Base-by-base conservation (phyloP, 2,329 filamentous ascomycete genomes). In the Calonectria montana region DNA sequence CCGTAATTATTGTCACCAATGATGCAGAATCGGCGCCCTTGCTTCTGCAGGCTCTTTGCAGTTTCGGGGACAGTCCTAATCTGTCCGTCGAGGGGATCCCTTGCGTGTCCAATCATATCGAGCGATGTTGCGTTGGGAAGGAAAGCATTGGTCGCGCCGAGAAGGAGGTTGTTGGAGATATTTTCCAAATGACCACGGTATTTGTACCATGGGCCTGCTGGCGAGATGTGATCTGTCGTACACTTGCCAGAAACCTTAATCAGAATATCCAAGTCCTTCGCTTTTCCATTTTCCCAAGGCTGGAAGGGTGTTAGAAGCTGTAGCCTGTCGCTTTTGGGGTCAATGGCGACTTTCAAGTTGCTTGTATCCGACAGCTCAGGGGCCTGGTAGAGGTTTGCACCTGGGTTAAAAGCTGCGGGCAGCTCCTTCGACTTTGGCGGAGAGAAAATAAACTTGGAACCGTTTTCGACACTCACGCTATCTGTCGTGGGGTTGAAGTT, bases 1-100 rank as follows among this genome's bases (percentile, higher is more conserved):
- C 94, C 94, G 86, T 97, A 97, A 86, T 95, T 84, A 37, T 74
- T 73, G 21, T 84, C 82, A 1, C 79, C 82, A 21, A 84, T 75
- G 41, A 83, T 81, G 55, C 78, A 81, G 78, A 80, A 84, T 3
- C 74, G 69, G 2, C 76, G 65, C 7, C 78, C 74, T 3, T 47
- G 64, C 10, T 64, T 41, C 45, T 79, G 75, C 45, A 81, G 50
- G 15, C 71, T 66, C 23, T 77, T 77, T 6, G 81, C 82, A 3
- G 78, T 74, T 18, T 80, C 75, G 9, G 80, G 81, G 0, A 83
- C 73, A 0, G 76, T 67, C 6, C 79, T 76, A 62, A 69, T 55
- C 4, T 69, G 57, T 16, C 70, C 64, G 7, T 70, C 72, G 2
- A 69, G 31, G 1, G 78, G 78, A 43, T 82, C 76, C 15, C 73